Conservation (phyloP, 1,139 yeast genomes). For the Geotrichum aggregatum region DNA sequence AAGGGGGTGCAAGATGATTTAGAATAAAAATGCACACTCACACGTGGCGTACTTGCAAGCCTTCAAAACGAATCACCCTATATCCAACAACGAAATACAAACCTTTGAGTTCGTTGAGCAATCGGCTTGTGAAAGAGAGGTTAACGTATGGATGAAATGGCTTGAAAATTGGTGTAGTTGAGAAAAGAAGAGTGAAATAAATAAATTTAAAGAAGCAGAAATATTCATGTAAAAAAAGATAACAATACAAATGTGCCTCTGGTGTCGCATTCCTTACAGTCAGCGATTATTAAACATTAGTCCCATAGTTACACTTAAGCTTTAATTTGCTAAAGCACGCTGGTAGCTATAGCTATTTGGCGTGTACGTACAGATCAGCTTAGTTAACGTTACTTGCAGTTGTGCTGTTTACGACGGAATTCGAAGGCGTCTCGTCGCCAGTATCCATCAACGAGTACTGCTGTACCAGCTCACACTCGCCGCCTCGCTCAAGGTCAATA, state of each 20-base stretch:
- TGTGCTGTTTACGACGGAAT: too few species aligned
- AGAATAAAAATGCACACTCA: not conserved
- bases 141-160: not conserved
- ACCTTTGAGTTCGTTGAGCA: too few species aligned
- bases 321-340: not conserved
- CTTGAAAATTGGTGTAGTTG: not conserved
- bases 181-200: not conserved
- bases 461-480: conserved; percentile 78
- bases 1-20: conserved; percentile 9
- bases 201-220: not conserved
- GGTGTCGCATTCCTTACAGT: conserved; percentile 5
- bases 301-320: not conserved
- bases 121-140: not conserved
- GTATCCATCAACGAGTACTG: conserved; percentile 50
- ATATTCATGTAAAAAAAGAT: not conserved
- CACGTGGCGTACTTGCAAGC: conserved; percentile 6
- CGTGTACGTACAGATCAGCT: too few species aligned
- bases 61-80: too few species aligned
- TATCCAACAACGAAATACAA: too few species aligned
- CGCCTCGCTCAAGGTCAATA: conserved; percentile 84
- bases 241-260: not conserved
- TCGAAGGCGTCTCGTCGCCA: not conserved
- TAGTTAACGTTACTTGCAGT: too few species aligned
- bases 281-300: not conserved
- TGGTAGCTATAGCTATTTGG: too few species aligned